These are phyloP conservation scores for Rhizoctonia solani DNA, from an alignment of 1,284 basidiomycete genomes.

Conservation along the genomic window DNA sequence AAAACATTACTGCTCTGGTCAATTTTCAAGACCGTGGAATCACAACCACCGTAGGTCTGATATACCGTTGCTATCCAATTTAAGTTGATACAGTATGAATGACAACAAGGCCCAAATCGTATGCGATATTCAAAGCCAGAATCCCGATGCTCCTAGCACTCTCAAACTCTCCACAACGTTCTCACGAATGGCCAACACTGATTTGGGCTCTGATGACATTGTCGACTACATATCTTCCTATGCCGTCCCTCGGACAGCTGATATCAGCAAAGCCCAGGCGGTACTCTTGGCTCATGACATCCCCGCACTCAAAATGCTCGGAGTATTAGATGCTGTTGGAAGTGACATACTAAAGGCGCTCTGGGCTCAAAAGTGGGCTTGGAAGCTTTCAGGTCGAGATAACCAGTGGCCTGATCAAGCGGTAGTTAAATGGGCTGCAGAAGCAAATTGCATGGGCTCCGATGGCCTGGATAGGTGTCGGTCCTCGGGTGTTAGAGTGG, in stretches of 20 bases:
- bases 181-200: slow-evolving; percentile 33
- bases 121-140: not conserved
- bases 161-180: slow-evolving; percentile 33
- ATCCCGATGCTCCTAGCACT: not conserved
- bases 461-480: not conserved
- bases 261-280: slow-evolving; percentile 12
- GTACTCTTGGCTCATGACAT: slow-evolving; percentile 3
- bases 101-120: slow-evolving; percentile 23
- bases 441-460: slow-evolving; percentile 1
- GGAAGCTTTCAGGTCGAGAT: slow-evolving; percentile 19
- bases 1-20: slow-evolving; percentile 25
- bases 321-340: slow-evolving; percentile 28
- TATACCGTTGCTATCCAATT: too few relatives aligned
- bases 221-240: slow-evolving; percentile 33
- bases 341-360: slow-evolving; percentile 24
- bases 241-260: slow-evolving; percentile 6
- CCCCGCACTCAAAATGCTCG: slow-evolving; percentile 25
- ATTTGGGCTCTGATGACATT: slow-evolving; percentile 27
- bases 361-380: slow-evolving; percentile 30
- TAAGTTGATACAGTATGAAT: not conserved
- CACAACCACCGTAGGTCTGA: not conserved
- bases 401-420: slow-evolving; percentile 30
- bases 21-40: slow-evolving; percentile 28
- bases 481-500: not conserved
- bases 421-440: slow-evolving; percentile 15